phyloP scores from a whole-genome alignment of 2,329 filamentous ascomycete genomes.

The Xylariomycetidae sp. region DNA sequence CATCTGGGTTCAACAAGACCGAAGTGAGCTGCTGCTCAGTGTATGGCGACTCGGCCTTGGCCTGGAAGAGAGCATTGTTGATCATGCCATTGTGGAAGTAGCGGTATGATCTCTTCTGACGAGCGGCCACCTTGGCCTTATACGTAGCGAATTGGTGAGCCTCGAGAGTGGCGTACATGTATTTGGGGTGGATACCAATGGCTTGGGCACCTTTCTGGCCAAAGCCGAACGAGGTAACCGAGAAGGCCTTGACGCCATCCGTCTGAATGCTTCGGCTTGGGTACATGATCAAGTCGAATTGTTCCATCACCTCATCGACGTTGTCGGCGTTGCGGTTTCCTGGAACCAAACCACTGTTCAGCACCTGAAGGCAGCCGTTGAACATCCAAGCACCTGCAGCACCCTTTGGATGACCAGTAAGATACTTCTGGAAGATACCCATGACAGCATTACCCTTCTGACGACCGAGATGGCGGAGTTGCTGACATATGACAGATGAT shows the following conservation, averaged over 20 bases:
- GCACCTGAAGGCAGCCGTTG: conserved; percentile 93
- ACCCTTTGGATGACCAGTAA: conserved; percentile 98
- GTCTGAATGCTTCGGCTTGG: conserved; percentile 94
- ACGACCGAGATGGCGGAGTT: conserved; percentile 89
- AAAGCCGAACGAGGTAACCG: conserved; percentile 97
- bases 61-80: conserved; percentile 96
- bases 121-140: conserved; percentile 79
- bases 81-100: conserved; percentile 98
- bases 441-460: conserved; percentile 94
- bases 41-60: conserved; percentile 89
- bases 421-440: conserved; percentile 98
- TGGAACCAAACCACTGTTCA: conserved; percentile 89
- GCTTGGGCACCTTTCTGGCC: conserved; percentile 98
- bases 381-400: conserved; percentile 99
- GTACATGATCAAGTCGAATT: conserved; percentile 97
- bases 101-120: conserved; percentile 98
- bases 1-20: conserved; percentile 90
- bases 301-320: conserved; percentile 91
- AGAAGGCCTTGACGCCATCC: conserved; percentile 97
- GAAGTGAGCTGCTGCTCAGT: conserved; percentile 78
- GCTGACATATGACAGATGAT: conserved; percentile 93
- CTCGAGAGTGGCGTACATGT: conserved; percentile 92
- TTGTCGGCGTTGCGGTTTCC: conserved; percentile 99
- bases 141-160: conserved; percentile 77
- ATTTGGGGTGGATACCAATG: conserved; percentile 91